Base-by-base conservation (phyloP, 805 yeast species). In the Yamadazyma nakazawae region DNA sequence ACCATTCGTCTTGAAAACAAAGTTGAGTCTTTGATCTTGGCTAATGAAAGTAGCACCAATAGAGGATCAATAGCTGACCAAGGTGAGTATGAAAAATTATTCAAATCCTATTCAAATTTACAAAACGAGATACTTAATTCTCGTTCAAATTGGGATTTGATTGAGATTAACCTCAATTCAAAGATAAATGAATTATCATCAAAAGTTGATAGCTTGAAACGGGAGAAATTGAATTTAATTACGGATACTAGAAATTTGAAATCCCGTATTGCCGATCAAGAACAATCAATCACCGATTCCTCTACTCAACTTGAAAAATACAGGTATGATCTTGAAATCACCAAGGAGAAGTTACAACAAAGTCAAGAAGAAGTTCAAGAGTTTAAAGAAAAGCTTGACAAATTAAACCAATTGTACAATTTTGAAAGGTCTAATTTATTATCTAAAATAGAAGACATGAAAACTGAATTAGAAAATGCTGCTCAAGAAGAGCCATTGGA, bases 141-240 rank as follows among this genome's bases (percentile, higher is more conserved):
- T 0, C 84, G 84, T 47, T 88, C 84, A 52, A 88, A 85, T 61
- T 88, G 96, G 96, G 83, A 85, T 47, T 69, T 81, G 16, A 82
- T 89, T 37, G 97, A 94, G 62, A 76, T 85, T 34, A 72, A 81
- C 2, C 19, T 45, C 14, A 45, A 45, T 17, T 39, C 47, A 5
- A 81, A 80, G 43, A 59, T 78, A 7, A 76, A 70, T 31, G 64
- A 62, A 5, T 53, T 72, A 24, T 46, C 61, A 3, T 37, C 51
- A n/a, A 47, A 63, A 6, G 46, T 68, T 12, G 74, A 70, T 6
- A 38, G 53, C 5, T 32, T 63, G 40, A 68, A 66, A 40, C 64
- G 64, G 42, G 48, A 57, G 2, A 64, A 65, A 44, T 30, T 47
- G 4, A 66, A 65, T 42, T 42, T 70, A 26, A 51, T 66, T 2